These are phyloP conservation scores for Zarea fungicola DNA, from an alignment of 2,329 filamentous ascomycete genomes.

Conservation along the genomic window DNA sequence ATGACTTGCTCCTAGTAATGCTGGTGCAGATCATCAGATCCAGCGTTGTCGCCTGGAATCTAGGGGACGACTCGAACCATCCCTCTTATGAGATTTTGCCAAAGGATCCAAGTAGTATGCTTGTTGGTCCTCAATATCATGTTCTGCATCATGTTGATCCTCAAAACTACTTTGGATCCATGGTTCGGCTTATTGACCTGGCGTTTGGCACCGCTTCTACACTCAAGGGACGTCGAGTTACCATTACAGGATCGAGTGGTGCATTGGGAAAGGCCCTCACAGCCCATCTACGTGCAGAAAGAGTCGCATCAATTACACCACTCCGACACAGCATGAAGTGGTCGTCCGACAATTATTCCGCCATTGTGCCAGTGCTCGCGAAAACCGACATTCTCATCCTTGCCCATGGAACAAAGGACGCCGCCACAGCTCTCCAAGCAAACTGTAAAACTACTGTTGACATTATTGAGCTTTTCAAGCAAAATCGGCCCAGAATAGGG, in stretches of 20 bases:
- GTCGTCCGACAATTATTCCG: conserved; percentile 5
- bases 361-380: conserved; percentile 7
- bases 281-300: neutral
- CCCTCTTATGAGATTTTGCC: conserved; percentile 10
- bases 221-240: conserved; percentile 14
- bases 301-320: conserved; percentile 10
- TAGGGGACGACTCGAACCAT: conserved; percentile 16
- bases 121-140: conserved; percentile 18
- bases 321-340: conserved; percentile 14
- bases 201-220: conserved; percentile 15
- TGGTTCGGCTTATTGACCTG: conserved; percentile 16
- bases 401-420: conserved; percentile 14
- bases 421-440: neutral
- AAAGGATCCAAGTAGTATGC: conserved; percentile 12
- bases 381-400: conserved; percentile 16
- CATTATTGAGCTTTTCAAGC: conserved; percentile 14
- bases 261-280: conserved; percentile 13
- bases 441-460: conserved; percentile 12
- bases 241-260: conserved; percentile 16
- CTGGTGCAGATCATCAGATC: conserved; percentile 6
- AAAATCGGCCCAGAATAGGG: neutral
- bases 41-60: conserved; percentile 13
- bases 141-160: conserved; percentile 18
- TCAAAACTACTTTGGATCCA: conserved; percentile 19
- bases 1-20: conserved; percentile 7